These are phyloP conservation scores for Trichomonas tenax DNA, from an alignment of 208 protist genomes.

Conservation along the genomic window DNA sequence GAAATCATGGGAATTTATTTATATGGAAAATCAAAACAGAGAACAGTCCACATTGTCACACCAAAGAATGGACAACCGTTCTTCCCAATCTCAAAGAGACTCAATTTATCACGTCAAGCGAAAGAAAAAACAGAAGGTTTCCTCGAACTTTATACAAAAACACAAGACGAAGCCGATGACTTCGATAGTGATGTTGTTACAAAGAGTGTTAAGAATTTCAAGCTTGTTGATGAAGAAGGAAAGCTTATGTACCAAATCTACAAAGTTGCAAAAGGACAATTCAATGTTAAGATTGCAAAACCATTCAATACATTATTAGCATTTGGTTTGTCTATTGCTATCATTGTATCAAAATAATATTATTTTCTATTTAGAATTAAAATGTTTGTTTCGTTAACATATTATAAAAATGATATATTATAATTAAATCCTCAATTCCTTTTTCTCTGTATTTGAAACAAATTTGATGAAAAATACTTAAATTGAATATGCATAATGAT, in stretches of 20 bases:
- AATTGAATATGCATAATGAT: too few relatives aligned
- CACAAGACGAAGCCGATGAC: background rate
- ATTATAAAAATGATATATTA: too few relatives aligned
- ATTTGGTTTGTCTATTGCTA: background rate
- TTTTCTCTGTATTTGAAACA: too few relatives aligned
- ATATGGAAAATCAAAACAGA: background rate
- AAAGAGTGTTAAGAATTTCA: background rate
- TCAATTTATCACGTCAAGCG: background rate
- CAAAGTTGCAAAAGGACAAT: background rate
- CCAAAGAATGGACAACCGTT: background rate
- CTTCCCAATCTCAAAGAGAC: background rate
- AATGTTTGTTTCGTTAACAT: too few relatives aligned
- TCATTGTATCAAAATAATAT: background rate
- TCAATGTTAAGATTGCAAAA: background rate
- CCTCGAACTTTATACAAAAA: background rate
- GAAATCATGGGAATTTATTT: background rate
- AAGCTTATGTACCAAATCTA: background rate
- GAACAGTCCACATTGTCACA: background rate
- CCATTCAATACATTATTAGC: background rate
- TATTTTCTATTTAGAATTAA: too few relatives aligned
- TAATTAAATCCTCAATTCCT: too few relatives aligned
- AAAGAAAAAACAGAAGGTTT: background rate
- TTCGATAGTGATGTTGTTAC: background rate
- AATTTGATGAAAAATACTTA: too few relatives aligned
- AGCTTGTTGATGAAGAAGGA: background rate